A percentile compares a stretch with the other conserved stretches of the same genome.
Conservation (phyloP, 2,329 filamentous ascomycete genomes). For the Pezicula rhizophila region DNA sequence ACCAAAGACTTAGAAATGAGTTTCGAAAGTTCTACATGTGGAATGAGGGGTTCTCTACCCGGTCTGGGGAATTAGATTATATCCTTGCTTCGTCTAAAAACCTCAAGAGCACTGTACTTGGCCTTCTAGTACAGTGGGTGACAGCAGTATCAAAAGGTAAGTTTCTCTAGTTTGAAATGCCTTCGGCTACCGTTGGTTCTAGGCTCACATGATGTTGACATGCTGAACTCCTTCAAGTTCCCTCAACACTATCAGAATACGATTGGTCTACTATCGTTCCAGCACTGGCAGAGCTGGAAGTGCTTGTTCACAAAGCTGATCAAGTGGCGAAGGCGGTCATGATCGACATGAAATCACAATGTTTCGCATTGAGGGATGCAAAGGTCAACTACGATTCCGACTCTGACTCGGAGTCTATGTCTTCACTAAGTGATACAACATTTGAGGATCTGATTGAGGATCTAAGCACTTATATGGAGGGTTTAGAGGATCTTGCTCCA, state of each 20-base stretch:
- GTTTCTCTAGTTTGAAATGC: no score
- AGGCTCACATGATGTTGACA: not conserved
- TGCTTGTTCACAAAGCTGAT: not conserved
- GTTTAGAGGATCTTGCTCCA: no score
- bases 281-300: not conserved
- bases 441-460: not conserved
- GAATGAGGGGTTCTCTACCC: not conserved
- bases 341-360: not conserved
- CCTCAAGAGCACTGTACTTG: not conserved
- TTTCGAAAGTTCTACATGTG: not conserved
- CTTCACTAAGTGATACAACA: not conserved
- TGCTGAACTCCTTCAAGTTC: not conserved
- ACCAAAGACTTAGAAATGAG: not conserved
- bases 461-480: no score
- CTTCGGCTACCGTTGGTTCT: not conserved
- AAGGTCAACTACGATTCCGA: not conserved
- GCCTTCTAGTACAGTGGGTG: not conserved
- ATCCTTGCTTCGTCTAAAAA: not conserved
- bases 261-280: not conserved
- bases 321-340: not conserved
- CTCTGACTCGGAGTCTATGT: not conserved
- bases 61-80: not conserved
- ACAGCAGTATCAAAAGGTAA: not conserved
- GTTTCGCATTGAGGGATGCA: not conserved
- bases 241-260: not conserved